Conservation (phyloP, 2,329 filamentous ascomycete species). For the Endothia cerciana region DNA sequence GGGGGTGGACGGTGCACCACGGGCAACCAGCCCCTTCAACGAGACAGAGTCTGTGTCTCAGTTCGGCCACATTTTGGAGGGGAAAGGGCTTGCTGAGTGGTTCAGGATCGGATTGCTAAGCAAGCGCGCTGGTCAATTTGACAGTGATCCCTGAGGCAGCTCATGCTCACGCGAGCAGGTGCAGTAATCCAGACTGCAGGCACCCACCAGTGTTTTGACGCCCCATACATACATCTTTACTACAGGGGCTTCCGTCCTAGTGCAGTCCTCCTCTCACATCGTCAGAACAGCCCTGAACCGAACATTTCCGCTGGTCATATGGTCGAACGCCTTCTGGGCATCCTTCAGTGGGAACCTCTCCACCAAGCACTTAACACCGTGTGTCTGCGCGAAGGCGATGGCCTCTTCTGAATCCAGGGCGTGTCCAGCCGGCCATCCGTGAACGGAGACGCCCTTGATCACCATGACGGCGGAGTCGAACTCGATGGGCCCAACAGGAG, state of each 20-base stretch:
- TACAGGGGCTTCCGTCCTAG: not conserved
- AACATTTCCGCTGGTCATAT: constrained; percentile 25
- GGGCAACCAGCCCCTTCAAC: constrained; percentile 42
- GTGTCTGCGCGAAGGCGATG: constrained; percentile 63
- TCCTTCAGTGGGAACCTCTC: constrained; percentile 64
- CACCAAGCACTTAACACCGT: constrained; percentile 65
- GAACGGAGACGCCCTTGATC: constrained; percentile 58
- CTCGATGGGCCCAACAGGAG: constrained; percentile 50
- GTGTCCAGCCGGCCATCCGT: constrained; percentile 65
- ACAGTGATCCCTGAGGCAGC: constrained; percentile 17
- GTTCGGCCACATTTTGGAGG: constrained; percentile 65
- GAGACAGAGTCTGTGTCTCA: constrained; percentile 68
- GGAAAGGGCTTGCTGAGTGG: constrained; percentile 63
- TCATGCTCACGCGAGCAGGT: not conserved
- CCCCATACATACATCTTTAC: not conserved
- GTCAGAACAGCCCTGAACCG: constrained; percentile 28
- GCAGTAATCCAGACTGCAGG: not conserved
- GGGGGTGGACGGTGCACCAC: constrained; percentile 12
- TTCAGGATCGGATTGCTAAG: constrained; percentile 38
- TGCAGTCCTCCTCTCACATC: constrained; percentile 9
- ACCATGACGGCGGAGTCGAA: constrained; percentile 49
- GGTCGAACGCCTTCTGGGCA: constrained; percentile 44
- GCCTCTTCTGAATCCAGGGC: constrained; percentile 66
- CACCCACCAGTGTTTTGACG: not conserved
- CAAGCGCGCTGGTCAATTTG: constrained; percentile 29